A percentile compares a stretch with the other conserved stretches of the same genome.
Conservation (phyloP, 129 eudicot species). For the Kitagawia praeruptora region DNA sequence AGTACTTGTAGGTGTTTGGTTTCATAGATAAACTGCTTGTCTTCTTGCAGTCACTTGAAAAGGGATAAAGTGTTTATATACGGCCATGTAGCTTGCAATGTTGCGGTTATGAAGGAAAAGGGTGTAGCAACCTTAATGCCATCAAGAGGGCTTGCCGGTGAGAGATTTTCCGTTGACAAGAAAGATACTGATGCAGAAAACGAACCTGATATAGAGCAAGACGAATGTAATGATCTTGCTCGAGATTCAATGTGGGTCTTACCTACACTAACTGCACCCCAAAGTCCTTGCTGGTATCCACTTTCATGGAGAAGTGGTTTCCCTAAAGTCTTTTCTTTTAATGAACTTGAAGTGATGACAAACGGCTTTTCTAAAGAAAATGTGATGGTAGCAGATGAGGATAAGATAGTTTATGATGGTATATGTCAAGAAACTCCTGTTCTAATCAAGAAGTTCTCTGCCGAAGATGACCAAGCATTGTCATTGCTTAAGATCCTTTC, state of each 20-base stretch:
- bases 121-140: conserved; percentile 39
- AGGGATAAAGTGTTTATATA: conserved; percentile 41
- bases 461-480: conserved; percentile 18
- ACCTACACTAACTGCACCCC: conserved; percentile 16
- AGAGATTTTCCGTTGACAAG: conserved; percentile 15
- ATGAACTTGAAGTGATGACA: conserved; percentile 35
- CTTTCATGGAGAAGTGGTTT: conserved; percentile 37
- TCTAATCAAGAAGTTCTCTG: conserved; percentile 20
- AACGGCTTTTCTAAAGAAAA: conserved; percentile 21
- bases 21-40: conserved; percentile 9
- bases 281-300: conserved; percentile 23
- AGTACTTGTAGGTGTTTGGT: background rate
- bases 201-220: conserved; percentile 11
- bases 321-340: conserved; percentile 31
- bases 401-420: conserved; percentile 16
- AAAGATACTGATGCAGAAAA: conserved; percentile 15
- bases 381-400: conserved; percentile 6
- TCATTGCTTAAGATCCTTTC: conserved; percentile 26
- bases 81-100: conserved; percentile 37
- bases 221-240: background rate
- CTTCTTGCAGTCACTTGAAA: conserved; percentile 25
- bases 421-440: conserved; percentile 24
- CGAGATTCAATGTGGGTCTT: background rate
- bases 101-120: conserved; percentile 39
- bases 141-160: conserved; percentile 29